Evolutionary conservation across 1,284 basidiomycete genomes (phyloP).

Genomic region (Hymenochaete sp.): DNA sequence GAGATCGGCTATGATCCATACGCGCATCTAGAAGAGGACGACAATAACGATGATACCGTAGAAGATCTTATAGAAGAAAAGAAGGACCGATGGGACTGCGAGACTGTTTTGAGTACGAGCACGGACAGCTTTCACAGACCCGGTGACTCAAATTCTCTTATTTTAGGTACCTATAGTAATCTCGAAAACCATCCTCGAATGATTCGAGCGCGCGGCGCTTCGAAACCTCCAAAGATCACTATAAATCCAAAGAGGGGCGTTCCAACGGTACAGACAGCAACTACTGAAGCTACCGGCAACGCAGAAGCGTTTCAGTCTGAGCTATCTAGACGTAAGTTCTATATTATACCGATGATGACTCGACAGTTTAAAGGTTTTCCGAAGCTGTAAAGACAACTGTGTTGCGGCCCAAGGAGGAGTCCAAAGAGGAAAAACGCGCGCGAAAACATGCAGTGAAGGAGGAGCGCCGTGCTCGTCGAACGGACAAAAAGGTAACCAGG

Average conservation of each 20-base stretch:
- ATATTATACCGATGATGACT: neutral
- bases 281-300: conserved; percentile 18
- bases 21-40: conserved; percentile 27
- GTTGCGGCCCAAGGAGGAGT: conserved; percentile 70
- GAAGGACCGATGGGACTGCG: conserved; percentile 86
- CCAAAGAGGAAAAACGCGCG: conserved; percentile 78
- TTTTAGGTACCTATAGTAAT: conserved; percentile 85
- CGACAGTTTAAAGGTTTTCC: conserved; percentile 4
- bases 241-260: conserved; percentile 72
- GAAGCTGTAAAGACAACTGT: conserved; percentile 36
- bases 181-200: conserved; percentile 89
- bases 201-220: conserved; percentile 57
- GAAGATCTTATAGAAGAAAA: conserved; percentile 49
- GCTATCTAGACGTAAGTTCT: conserved; percentile 10
- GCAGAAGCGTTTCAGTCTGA: conserved; percentile 23
- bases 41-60: conserved; percentile 42
- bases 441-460: conserved; percentile 86
- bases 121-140: neutral
- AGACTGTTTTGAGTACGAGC: conserved; percentile 82
- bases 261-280: conserved; percentile 39
- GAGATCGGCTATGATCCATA: conserved; percentile 42
- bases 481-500: conserved; percentile 75
- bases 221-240: conserved; percentile 52
- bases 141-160: neutral
- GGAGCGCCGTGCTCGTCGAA: conserved; percentile 66